Percentiles rank a stretch among this genome's conserved stretches.
Conservation (phyloP, 148 eudicot species). For the Arbutus unedo region DNA sequence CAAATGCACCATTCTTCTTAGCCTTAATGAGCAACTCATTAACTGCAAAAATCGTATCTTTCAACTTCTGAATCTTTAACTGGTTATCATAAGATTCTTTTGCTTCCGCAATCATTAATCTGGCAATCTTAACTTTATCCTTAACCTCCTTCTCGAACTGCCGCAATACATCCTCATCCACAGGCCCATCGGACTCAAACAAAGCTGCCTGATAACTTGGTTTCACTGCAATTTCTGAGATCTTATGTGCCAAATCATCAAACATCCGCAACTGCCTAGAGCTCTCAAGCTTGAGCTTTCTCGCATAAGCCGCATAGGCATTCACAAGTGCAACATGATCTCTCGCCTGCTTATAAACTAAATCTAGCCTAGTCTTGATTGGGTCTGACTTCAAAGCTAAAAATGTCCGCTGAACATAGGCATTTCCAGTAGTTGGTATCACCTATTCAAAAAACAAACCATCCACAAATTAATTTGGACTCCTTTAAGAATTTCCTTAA, state of each 20-base stretch:
- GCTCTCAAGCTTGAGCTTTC: constrained; percentile 78
- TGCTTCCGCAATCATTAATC: constrained; percentile 71
- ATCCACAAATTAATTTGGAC: constrained; percentile 11
- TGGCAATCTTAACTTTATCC: constrained; percentile 76
- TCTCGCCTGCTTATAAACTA: constrained; percentile 73
- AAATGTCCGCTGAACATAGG: constrained; percentile 60
- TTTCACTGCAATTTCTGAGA: constrained; percentile 52
- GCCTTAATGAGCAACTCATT: constrained; percentile 76
- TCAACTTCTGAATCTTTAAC: constrained; percentile 88
- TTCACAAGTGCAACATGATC: constrained; percentile 77
- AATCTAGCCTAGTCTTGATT: constrained; percentile 67
- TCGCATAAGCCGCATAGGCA: constrained; percentile 81
- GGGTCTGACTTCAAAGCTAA: constrained; percentile 87
- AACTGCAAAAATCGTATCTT: constrained; percentile 90
- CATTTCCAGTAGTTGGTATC: constrained; percentile 58
- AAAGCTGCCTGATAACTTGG: constrained; percentile 57
- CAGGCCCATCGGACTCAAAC: constrained; percentile 70
- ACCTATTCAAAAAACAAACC: constrained; percentile 33
- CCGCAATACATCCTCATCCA: constrained; percentile 82
- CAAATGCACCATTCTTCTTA: constrained; percentile 74
- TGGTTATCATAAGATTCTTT: constrained; percentile 94
- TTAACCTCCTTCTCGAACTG: constrained; percentile 91
- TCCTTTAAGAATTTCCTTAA: background rate
- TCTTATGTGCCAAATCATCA: constrained; percentile 70
- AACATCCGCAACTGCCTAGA: constrained; percentile 69